Evolutionary conservation across 2,329 filamentous ascomycete genomes (phyloP).

Genomic region (Aspergillus niger): DNA sequence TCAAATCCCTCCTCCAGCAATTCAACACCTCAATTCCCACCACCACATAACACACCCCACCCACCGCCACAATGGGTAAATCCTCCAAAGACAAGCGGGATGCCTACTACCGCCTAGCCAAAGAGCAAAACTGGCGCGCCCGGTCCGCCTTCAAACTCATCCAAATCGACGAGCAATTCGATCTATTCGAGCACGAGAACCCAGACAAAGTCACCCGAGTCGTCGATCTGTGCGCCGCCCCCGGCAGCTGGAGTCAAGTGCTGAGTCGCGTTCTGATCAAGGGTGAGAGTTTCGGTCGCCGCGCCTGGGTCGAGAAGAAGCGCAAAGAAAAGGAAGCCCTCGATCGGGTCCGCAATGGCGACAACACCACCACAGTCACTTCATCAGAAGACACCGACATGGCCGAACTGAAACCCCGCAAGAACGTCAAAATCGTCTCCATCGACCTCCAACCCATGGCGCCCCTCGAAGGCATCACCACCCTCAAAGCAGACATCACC

Average conservation of each 20-base stretch:
- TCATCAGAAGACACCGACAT: constrained; percentile 28
- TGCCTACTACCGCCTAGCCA: constrained; percentile 94
- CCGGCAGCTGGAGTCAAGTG: constrained; percentile 96
- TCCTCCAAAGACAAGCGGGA: constrained; percentile 99
- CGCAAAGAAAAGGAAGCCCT: constrained; percentile 53
- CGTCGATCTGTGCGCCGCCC: constrained; percentile 92
- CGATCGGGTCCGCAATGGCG: constrained; percentile 22
- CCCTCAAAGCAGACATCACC: constrained; percentile 92
- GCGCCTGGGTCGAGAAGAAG: constrained; percentile 84
- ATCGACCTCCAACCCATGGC: constrained; percentile 97
- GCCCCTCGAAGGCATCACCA: constrained; percentile 87
- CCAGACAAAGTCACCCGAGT: constrained; percentile 79
- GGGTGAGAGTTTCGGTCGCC: constrained; percentile 83
- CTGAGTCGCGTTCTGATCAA: constrained; percentile 91
- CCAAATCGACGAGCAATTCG: constrained; percentile 94
- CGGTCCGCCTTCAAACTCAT: constrained; percentile 96
- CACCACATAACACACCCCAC: constrained; percentile 7
- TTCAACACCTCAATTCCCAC: not conserved
- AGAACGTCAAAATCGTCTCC: constrained; percentile 88
- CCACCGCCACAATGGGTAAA: constrained; percentile 70
- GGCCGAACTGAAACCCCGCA: constrained; percentile 52
- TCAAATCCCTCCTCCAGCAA: not conserved
- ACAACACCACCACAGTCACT: constrained; percentile 26
- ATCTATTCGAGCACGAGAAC: constrained; percentile 70
- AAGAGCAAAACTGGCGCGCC: constrained; percentile 98